These are phyloP conservation scores for Onygenales sp. DNA, from an alignment of 2,329 filamentous ascomycete species.

Conservation along the genomic window DNA sequence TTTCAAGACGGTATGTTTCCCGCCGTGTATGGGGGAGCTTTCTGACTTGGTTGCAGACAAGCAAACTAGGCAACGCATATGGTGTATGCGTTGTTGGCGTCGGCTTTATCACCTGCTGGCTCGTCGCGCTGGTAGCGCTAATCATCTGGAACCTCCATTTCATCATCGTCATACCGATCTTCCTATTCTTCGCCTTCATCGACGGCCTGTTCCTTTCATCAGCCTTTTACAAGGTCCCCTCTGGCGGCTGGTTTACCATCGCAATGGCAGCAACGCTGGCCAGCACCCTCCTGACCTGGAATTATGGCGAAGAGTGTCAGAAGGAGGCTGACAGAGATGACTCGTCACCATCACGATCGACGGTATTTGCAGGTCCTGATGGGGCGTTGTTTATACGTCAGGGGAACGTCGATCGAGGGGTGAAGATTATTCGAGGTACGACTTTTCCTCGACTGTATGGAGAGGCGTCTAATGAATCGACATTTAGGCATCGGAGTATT, in stretches of 20 bases:
- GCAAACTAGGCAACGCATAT: constrained; percentile 62
- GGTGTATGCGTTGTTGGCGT: constrained; percentile 73
- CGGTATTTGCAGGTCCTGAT: constrained; percentile 9
- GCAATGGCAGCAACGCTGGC: constrained; percentile 54
- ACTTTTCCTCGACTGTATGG: constrained; percentile 29
- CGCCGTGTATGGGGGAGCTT: not conserved
- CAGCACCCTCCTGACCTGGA: constrained; percentile 61
- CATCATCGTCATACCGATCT: constrained; percentile 51
- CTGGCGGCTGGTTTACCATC: constrained; percentile 71
- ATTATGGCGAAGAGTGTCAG: constrained; percentile 69
- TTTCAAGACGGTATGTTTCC: constrained; percentile 49
- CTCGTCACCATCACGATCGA: constrained; percentile 35
- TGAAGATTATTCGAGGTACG: constrained; percentile 12
- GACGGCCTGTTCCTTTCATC: constrained; percentile 64
- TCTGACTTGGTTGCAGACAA: constrained; percentile 40
- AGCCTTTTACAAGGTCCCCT: constrained; percentile 61
- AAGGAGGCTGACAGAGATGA: constrained; percentile 62
- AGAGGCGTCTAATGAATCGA: constrained; percentile 33
- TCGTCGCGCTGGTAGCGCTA: constrained; percentile 62
- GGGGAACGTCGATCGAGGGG: constrained; percentile 6
- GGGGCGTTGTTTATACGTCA: constrained; percentile 9
- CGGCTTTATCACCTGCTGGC: constrained; percentile 66
- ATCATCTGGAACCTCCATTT: constrained; percentile 60
- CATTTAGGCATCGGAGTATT: constrained; percentile 55
- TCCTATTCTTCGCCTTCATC: constrained; percentile 54